Conservation (phyloP, 768 basidiomycete genomes). For the Trametes meyenii region DNA sequence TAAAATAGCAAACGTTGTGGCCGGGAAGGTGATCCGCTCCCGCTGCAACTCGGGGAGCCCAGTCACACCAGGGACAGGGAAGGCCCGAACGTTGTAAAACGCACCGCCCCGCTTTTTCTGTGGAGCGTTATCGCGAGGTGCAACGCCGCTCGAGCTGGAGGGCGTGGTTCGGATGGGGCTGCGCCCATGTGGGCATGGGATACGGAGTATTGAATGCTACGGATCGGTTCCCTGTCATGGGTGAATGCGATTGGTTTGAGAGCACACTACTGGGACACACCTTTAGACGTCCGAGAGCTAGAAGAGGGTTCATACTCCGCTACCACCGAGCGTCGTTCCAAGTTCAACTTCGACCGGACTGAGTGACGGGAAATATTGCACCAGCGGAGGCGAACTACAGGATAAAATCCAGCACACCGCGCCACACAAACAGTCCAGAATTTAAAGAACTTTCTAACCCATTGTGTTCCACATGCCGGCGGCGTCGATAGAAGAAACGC, state of each 20-base stretch:
- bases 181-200: conserved; percentile 12
- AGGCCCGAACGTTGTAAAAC: background rate
- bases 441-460: no score
- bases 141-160: background rate
- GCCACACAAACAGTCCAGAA: no score
- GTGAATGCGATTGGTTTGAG: background rate
- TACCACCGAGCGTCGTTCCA: no score
- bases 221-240: background rate
- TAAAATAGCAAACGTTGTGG: conserved; percentile 4
- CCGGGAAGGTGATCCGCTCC: background rate
- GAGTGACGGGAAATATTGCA: no score
- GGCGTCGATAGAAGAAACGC: no score
- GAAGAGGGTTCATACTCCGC: no score
- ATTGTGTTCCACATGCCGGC: no score
- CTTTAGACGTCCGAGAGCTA: background rate
- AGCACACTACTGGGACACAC: background rate
- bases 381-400: no score
- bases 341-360: no score
- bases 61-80: conserved; percentile 3
- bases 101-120: conserved; percentile 5
- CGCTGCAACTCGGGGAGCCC: conserved; percentile 14
- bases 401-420: no score
- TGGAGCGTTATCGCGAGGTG: background rate
- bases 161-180: background rate
- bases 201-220: background rate